Evolutionary conservation across 1,284 basidiomycete species (phyloP), one percentile per base, ranked within the genome.

Genomic region (Cutaneotrichosporon mucoides): DNA sequence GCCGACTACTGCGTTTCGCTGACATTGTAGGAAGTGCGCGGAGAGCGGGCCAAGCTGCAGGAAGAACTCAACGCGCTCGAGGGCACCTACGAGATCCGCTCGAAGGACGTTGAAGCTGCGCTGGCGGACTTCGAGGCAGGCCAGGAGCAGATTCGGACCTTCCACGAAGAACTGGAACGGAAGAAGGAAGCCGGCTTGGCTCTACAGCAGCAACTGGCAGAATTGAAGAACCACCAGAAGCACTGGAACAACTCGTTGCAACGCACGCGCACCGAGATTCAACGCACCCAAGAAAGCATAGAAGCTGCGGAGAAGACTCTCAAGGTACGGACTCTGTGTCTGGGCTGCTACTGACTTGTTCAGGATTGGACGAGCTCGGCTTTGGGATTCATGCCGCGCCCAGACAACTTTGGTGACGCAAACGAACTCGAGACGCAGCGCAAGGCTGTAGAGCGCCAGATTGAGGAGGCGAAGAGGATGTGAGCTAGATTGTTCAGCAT

Each of bases 391-490:
- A 40, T 38, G 16, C 13, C 35, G 16, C 38, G 41, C 4, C 41
- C 66, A 2, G 50, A 44, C 15, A 42, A 53, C 11, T 70, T 90
- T 85, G 66, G 82, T 4, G 61, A 62, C 16, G 74, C 82, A 0
- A 81, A 82, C 0, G 81, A 81, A 11, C 81, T 94, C 36, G 69
- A 88, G 59, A 82, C 83, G 9, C 82, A 85, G 54, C 80, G 88
- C 15, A 81, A 85, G 2, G 84, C 85, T 1, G 82, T 88, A 4
- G 80, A 87, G 64, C 80, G 79, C 36, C 86, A 89, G 0, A 77
- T 94, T 62, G 81, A 84, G 60, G 85, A 86, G 64, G 84, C 88
- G 36, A 87, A 89, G 73, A 84, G 81, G 70, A 82, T 79, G 85
- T 88, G 63, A 50, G 82, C 37, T 49, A n/a, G 33, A 9, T 40